Conservation (phyloP, 1,139 yeast genomes). For the Saccharomyces uvarum region DNA sequence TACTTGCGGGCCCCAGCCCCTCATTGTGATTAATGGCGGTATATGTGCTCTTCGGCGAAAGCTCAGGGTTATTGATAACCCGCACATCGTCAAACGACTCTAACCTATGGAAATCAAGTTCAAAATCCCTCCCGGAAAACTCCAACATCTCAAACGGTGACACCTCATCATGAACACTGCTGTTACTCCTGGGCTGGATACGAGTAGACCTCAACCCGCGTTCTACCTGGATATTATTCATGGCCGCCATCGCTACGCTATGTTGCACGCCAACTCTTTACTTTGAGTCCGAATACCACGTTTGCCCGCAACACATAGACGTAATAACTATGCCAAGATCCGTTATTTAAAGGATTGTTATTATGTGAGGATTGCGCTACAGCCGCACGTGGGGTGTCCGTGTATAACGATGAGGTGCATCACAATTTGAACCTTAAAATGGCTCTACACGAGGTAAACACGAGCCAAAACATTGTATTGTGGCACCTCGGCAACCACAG, state of each 20-base stretch:
- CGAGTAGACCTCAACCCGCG: not conserved
- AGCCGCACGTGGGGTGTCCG: not conserved
- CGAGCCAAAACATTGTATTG: not conserved
- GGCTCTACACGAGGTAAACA: not conserved
- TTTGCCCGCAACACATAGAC: not conserved
- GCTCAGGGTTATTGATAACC: constrained; percentile 4
- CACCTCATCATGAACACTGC: not conserved
- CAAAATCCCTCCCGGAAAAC: not conserved
- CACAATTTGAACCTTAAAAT: not conserved
- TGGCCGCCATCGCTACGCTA: not conserved
- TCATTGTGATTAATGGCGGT: not conserved
- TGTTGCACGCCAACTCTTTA: not conserved
- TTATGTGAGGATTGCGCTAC: not conserved
- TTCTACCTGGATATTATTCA: not conserved
- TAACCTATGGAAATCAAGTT: constrained; percentile 2
- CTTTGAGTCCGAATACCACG: not conserved
- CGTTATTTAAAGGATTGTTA: not conserved
- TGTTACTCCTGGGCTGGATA: not conserved
- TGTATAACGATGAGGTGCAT: not conserved
- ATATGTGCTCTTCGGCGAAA: not conserved
- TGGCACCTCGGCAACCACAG: not conserved
- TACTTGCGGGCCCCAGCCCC: not conserved
- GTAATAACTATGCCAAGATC: not conserved
- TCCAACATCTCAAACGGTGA: not conserved
- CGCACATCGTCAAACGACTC: not conserved